A percentile compares a stretch with the other conserved stretches of the same genome.
Evolutionary conservation across 208 protist species (phyloP).

Genomic region (Leishmania major): DNA sequence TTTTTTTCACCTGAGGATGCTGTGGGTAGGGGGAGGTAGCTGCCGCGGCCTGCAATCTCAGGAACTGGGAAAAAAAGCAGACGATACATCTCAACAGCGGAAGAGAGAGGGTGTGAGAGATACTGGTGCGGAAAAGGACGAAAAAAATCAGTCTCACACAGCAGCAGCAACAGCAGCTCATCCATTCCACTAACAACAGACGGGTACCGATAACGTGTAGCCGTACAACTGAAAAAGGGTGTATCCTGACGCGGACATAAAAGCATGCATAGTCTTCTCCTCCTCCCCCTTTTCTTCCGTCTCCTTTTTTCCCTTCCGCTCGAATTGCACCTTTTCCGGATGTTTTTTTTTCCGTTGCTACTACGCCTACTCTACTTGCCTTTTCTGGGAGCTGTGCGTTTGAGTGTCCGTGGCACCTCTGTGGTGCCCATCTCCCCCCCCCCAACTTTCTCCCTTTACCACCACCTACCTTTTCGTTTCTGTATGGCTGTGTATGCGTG

Average conservation of each 20-base stretch:
- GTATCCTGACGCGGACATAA: not conserved
- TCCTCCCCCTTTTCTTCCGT: not conserved
- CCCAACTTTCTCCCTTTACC: not conserved
- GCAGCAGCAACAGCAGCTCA: not conserved
- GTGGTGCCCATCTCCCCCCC: not conserved
- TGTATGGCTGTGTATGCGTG: not conserved
- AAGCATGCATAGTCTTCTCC: not conserved
- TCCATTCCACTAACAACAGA: not conserved
- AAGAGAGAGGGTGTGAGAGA: not conserved
- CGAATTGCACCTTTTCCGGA: not conserved
- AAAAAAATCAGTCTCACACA: not conserved
- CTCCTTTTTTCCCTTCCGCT: conserved; percentile 1
- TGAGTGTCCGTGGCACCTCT: not conserved
- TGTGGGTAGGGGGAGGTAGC: not conserved
- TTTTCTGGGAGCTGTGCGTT: not conserved
- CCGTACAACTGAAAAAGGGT: not conserved
- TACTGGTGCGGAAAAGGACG: not conserved
- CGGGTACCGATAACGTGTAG: not conserved
- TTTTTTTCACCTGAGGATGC: not conserved
- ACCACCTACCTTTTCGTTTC: not conserved
- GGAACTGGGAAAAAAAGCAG: not conserved
- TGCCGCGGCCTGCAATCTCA: not conserved
- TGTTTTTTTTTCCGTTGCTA: not conserved
- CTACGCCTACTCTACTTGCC: too few species aligned
- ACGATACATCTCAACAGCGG: not conserved